Evolutionary conservation across 2,329 filamentous ascomycete species (phyloP).

Genomic region (Alternaria infectoria): DNA sequence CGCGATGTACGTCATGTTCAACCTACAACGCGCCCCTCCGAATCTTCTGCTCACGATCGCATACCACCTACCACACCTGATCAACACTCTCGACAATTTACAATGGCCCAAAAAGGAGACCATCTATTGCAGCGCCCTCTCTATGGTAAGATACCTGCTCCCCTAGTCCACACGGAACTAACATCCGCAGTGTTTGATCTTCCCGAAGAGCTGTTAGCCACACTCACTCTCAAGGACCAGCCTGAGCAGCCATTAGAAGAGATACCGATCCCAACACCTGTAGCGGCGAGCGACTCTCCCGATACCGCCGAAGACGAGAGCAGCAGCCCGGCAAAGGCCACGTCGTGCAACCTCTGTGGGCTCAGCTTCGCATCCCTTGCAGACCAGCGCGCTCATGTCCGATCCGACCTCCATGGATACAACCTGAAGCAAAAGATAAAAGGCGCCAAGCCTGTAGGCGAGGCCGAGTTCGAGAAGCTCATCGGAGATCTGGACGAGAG

Average conservation of each 20-base stretch:
- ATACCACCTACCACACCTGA: background rate
- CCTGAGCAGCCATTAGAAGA: conserved; percentile 25
- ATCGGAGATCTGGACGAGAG: conserved; percentile 88
- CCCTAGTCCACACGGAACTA: conserved; percentile 7
- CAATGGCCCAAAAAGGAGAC: conserved; percentile 41
- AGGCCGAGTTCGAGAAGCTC: conserved; percentile 84
- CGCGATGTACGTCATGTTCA: conserved; percentile 12
- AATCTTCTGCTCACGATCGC: background rate
- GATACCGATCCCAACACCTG: conserved; percentile 12
- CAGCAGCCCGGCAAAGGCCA: conserved; percentile 61
- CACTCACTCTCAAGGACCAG: conserved; percentile 64
- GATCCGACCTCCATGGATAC: conserved; percentile 91
- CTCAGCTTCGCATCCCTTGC: conserved; percentile 73
- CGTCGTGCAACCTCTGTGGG: conserved; percentile 81
- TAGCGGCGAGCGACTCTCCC: conserved; percentile 25
- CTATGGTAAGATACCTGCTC: conserved; percentile 40
- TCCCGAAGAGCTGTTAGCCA: conserved; percentile 73
- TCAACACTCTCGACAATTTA: background rate
- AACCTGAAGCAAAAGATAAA: conserved; percentile 92
- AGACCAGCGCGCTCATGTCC: conserved; percentile 85
- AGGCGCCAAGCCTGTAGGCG: conserved; percentile 72
- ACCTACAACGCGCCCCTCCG: conserved; percentile 9
- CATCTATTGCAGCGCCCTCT: conserved; percentile 47
- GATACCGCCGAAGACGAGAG: conserved; percentile 48
- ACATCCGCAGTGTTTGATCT: conserved; percentile 75